Conservation (phyloP, 768 basidiomycete species). For the Agaricus subrufescens region DNA sequence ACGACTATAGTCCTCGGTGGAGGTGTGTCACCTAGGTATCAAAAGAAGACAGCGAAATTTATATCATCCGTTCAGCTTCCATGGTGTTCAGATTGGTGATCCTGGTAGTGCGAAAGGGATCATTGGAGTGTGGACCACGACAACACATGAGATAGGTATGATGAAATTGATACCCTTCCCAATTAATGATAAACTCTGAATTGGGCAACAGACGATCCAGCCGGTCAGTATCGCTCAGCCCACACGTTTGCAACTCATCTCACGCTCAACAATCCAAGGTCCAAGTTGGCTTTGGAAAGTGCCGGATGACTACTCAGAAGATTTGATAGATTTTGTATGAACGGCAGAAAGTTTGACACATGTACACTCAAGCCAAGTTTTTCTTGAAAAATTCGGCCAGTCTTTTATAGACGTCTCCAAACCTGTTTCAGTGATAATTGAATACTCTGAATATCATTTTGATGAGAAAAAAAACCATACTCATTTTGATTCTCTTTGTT, state of each 20-base stretch:
- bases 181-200: neutral
- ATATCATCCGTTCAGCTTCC: conserved; percentile 39
- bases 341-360: neutral
- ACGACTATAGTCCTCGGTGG: conserved; percentile 53
- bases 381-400: conserved; percentile 45
- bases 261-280: conserved; percentile 29
- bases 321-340: conserved; percentile 32
- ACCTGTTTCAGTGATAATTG: conserved; percentile 20
- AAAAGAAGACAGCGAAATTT: neutral
- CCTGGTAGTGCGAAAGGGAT: conserved; percentile 63
- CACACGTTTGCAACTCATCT: neutral
- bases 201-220: conserved; percentile 49
- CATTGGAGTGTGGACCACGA: conserved; percentile 66
- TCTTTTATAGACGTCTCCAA: conserved; percentile 52
- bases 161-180: neutral
- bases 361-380: conserved; percentile 16
- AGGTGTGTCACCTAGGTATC: conserved; percentile 34
- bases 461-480: conserved; percentile 23
- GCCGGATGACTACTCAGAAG: conserved; percentile 28
- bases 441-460: neutral
- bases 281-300: conserved; percentile 76
- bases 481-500: conserved; percentile 54
- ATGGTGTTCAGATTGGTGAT: conserved; percentile 63
- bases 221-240: conserved; percentile 34
- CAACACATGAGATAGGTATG: conserved; percentile 50